phyloP scores from a whole-genome alignment of 768 basidiomycete genomes.

The Neoboletus magnificus region DNA sequence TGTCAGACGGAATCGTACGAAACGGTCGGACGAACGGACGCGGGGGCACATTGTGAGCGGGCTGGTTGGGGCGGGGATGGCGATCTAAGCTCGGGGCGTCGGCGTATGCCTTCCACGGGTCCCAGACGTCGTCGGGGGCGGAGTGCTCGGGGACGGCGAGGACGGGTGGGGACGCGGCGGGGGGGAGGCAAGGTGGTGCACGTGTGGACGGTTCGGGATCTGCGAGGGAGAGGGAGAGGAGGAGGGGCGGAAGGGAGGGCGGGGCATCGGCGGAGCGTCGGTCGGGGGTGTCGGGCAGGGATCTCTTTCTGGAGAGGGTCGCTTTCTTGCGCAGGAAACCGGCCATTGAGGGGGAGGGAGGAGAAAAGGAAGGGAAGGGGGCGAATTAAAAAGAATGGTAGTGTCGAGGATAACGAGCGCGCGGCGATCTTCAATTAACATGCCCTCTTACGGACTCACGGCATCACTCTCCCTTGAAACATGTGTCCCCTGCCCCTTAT shows the following conservation, averaged over 20 bases:
- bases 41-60: too few species aligned
- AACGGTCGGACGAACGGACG: constrained; percentile 15
- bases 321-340: constrained; percentile 55
- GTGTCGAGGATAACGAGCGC: too few species aligned
- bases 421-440: constrained; percentile 19
- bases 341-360: constrained; percentile 38
- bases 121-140: constrained; percentile 14
- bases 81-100: constrained; percentile 1
- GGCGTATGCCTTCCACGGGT: constrained; percentile 21
- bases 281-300: background rate
- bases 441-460: constrained; percentile 12
- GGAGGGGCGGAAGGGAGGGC: constrained; percentile 39
- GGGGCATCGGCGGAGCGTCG: constrained; percentile 14
- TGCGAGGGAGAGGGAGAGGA: constrained; percentile 36
- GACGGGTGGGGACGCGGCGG: constrained; percentile 18
- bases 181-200: background rate
- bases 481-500: too few species aligned
- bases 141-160: background rate
- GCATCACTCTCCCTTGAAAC: background rate
- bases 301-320: constrained; percentile 19
- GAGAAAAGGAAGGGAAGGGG: background rate
- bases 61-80: background rate
- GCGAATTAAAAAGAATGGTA: constrained; percentile 14
- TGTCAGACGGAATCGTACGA: background rate
- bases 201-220: constrained; percentile 20